Evolutionary conservation across 2,329 filamentous ascomycete genomes (phyloP), one percentile per base, ranked within the genome.

Genomic region (Microcera coccophila): DNA sequence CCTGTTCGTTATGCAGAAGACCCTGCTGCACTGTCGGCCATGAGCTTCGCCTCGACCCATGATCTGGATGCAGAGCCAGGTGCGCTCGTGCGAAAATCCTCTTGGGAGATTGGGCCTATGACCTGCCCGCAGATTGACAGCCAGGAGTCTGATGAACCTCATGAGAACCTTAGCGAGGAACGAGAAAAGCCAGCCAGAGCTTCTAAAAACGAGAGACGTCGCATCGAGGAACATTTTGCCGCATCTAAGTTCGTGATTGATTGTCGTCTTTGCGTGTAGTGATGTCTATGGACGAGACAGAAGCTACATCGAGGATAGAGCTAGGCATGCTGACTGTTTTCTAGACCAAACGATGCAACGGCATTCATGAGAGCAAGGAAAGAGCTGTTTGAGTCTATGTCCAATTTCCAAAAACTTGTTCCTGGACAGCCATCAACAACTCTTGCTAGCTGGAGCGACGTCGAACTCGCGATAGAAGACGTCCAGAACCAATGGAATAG

Each of bases 401-500:
- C 31, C 18, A 22, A 36, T n/a, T 49, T 49, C n/a, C 43, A 44
- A 20, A 16, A 32, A 8, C 28, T 41, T 3, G 43, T 45, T 3
- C 43, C 42, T 3, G 38, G 17, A 4, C 19, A 35, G 14, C 4
- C 22, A 22, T 18, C n/a, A 28, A 28, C 9, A 12, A 24, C 12
- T 5, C 36, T 17, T 10, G 11, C 24, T 8, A 36, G 26, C 40
- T 49, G 47, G 47, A 28, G 28, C 15, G 47, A 46, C 9, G 43
- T 49, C 29, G 21, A 38, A 15, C 15, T 12, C 11, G 26, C 36
- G 3, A 31, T 36, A 4, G 9, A 19, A 4, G 24, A 38, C 11
- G 41, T 42, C 2, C 44, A 50, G 19, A 11, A 19, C 3, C 35
- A 41, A n/a, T 52, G 44, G 47, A 40, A 52, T 5, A 20, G 34